Evolutionary conservation across 176 grass and related monocot species (phyloP), one percentile per base, ranked within the genome.

Genomic region (Bonia amplexicaulis): DNA sequence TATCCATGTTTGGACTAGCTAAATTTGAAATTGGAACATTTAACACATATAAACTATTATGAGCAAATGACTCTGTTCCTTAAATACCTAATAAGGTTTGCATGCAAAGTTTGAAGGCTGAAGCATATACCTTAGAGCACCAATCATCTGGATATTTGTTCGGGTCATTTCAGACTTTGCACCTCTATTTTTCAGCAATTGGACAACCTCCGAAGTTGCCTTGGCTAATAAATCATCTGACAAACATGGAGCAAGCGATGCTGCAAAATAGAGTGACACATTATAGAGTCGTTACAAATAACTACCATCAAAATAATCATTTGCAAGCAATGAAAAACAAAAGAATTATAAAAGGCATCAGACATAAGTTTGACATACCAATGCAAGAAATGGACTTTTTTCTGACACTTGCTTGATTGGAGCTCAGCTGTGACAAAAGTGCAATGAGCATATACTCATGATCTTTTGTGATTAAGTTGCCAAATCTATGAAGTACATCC

Each of bases 71-170:
- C 0, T 52, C 1, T 52, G 15, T 17, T 52, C 49, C 17, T 54
- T 20, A 54, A 54, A 54, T 54, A 20, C 17, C 6, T 8, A 54
- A 8, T 16, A 70, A 31, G 2, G 3, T 52, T 76, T 60, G 48
- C 2, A 9, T 69, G 7, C 46, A 77, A 26, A 66, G 9, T 78
- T 82, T 70, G 55, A 77, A 86, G 45, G 59, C 27, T 76, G 17
- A 78, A 81, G 47, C n/a, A 83, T 67, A 65, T 92, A 99, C 96
- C 96, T 99, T 84, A 99, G 82, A 88, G 96, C 90, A 57, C 96
- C 96, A 84, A 99, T 99, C 96, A 99, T 96, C 81, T 94, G 96
- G 78, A 99, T 99, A 83, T 96, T 99, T 81, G 96, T 96, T 76
- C 96, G 87, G 20, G 87, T 88, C 74, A 99, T 93, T 67, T 99